Evolutionary conservation across 2,329 filamentous ascomycete genomes (phyloP).

Genomic region (Botrytis sinoallii): DNA sequence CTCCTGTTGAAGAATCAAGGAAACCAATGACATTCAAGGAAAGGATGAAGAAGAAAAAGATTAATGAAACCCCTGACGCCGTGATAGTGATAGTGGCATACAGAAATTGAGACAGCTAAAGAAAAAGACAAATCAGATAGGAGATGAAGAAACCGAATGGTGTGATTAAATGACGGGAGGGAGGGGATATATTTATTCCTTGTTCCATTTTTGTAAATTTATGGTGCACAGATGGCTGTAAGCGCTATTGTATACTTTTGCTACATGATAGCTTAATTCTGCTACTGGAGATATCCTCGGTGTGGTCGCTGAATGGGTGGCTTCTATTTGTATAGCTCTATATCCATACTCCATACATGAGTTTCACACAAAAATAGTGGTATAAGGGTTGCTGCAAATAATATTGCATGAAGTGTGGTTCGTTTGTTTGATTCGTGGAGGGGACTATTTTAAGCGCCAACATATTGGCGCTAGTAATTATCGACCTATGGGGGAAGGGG

Average conservation of each 20-base stretch:
- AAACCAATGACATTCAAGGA: not conserved
- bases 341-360: not conserved
- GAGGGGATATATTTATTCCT: not conserved
- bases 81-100: constrained; percentile 14
- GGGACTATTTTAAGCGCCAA: not conserved
- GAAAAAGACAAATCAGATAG: not conserved
- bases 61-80: constrained; percentile 6
- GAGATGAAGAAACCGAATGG: not conserved
- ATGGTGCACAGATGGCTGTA: not conserved
- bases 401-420: not conserved
- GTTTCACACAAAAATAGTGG: not conserved
- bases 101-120: not conserved
- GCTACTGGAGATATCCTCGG: not conserved
- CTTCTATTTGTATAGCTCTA: not conserved
- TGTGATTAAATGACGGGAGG: not conserved
- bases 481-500: not conserved
- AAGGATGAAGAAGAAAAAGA: not conserved
- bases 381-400: not conserved
- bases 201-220: not conserved
- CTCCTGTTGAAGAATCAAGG: not conserved
- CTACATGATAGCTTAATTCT: not conserved
- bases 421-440: not conserved
- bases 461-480: not conserved
- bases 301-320: constrained; percentile 1
- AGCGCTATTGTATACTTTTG: not conserved